These are phyloP conservation scores for Acacia pycnantha DNA, from an alignment of 331 rosid genomes.

Conservation along the genomic window DNA sequence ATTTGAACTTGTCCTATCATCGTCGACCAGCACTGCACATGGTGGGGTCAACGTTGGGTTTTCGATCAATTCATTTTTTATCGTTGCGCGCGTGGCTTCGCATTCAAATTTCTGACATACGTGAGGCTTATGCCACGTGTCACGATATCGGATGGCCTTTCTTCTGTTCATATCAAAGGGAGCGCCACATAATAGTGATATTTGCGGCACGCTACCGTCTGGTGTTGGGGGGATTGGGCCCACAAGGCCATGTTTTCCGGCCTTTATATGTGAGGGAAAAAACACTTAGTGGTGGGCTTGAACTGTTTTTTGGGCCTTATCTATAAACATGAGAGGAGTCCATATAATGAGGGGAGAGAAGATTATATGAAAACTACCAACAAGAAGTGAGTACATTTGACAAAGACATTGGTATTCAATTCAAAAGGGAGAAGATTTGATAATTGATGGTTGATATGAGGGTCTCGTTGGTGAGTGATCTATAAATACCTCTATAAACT, in stretches of 20 bases:
- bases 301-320: not conserved
- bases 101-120: conserved; percentile 45
- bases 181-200: not conserved
- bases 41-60: conserved; percentile 50
- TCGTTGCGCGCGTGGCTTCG: conserved; percentile 74
- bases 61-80: conserved; percentile 29
- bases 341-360: not conserved
- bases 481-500: too few species aligned
- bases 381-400: too few species aligned
- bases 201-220: conserved; percentile 10
- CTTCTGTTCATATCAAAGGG: not conserved
- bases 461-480: too few species aligned
- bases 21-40: conserved; percentile 42
- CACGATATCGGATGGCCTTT: not conserved
- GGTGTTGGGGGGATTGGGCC: not conserved
- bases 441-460: accelerated
- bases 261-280: not conserved
- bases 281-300: not conserved
- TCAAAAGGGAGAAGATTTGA: too few species aligned
- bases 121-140: conserved; percentile 34
- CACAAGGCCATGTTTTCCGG: conserved; percentile 13
- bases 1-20: conserved; percentile 36
- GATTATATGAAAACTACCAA: too few species aligned
- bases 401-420: accelerated
- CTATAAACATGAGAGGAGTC: not conserved